A percentile compares a stretch with the other conserved stretches of the same genome.
These are phyloP conservation scores for Trypanosoma vivax DNA, from an alignment of 208 protist species.

Conservation along the genomic window DNA sequence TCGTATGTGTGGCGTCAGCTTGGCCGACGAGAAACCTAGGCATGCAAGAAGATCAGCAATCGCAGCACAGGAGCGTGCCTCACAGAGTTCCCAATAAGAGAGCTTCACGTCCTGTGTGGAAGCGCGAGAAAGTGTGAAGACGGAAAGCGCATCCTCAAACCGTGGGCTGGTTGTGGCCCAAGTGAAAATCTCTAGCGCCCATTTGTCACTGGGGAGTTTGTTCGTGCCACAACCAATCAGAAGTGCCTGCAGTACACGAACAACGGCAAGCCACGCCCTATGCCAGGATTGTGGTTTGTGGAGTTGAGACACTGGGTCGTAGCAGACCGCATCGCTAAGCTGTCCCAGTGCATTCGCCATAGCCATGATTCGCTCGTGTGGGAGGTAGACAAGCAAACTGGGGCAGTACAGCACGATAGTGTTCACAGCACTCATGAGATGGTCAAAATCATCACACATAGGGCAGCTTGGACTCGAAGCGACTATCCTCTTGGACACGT, in stretches of 20 bases:
- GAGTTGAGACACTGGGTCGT: conserved; percentile 21
- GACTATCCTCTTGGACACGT: conserved; percentile 25
- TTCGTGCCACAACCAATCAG: conserved; percentile 12
- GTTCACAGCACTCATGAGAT: conserved; percentile 26
- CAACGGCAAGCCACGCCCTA: conserved; percentile 41
- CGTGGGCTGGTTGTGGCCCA: conserved; percentile 33
- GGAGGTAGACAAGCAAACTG: conserved; percentile 15
- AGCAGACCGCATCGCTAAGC: conserved; percentile 28
- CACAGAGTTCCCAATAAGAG: conserved; percentile 54
- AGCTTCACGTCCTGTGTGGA: conserved; percentile 8
- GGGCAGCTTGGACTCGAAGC: conserved; percentile 22
- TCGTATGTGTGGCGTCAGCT: conserved; percentile 37
- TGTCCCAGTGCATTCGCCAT: conserved; percentile 44
- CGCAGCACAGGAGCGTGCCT: conserved; percentile 40
- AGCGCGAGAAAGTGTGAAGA: conserved; percentile 21
- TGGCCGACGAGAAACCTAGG: conserved; percentile 22
- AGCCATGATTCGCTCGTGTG: conserved; percentile 23
- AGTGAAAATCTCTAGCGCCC: conserved; percentile 18
- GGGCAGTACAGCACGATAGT: conserved; percentile 21
- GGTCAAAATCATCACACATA: conserved; percentile 24
- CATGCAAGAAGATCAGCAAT: conserved; percentile 31
- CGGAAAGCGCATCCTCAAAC: conserved; percentile 42
- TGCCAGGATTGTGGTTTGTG: conserved; percentile 47
- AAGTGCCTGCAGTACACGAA: conserved; percentile 30
- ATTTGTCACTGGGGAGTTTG: conserved; percentile 16